Evolutionary conservation across 192 early-diverging fungal genomes (phyloP).

Genomic region (Cetraspora pellucida): DNA sequence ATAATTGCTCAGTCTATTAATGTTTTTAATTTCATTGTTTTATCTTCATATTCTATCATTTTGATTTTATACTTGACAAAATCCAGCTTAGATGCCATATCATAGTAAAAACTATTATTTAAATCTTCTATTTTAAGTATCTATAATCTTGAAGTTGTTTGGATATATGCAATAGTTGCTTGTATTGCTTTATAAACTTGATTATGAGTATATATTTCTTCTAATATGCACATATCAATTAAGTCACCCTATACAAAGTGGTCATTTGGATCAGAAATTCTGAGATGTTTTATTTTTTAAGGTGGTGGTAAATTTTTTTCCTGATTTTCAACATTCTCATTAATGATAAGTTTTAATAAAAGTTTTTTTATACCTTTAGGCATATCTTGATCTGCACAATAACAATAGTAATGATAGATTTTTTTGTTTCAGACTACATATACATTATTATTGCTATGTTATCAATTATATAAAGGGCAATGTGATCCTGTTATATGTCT

Average conservation of each 20-base stretch:
- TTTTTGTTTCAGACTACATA: slow-evolving; percentile 16
- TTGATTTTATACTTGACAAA: slow-evolving; percentile 5
- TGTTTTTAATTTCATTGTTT: background rate
- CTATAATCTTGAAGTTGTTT: slow-evolving; percentile 21
- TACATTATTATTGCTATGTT: slow-evolving; percentile 6
- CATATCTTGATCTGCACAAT: background rate
- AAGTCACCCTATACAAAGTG: background rate
- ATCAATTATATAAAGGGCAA: background rate
- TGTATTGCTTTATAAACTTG: background rate
- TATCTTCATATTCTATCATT: background rate
- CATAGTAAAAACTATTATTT: background rate
- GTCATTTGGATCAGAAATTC: slow-evolving; percentile 16
- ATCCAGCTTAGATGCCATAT: slow-evolving; percentile 4
- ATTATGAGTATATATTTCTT: background rate
- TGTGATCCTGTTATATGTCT: background rate
- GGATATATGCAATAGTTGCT: background rate
- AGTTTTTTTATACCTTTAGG: background rate
- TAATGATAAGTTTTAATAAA: background rate
- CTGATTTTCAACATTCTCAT: background rate
- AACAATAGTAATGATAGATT: background rate
- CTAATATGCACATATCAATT: slow-evolving; percentile 3
- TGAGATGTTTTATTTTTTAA: background rate
- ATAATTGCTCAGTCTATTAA: background rate
- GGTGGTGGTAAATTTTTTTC: background rate
- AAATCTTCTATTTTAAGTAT: slow-evolving; percentile 21